Evolutionary conservation across 108 stramenopile genomes (phyloP).

Genomic region (Skeletonema potamos): DNA sequence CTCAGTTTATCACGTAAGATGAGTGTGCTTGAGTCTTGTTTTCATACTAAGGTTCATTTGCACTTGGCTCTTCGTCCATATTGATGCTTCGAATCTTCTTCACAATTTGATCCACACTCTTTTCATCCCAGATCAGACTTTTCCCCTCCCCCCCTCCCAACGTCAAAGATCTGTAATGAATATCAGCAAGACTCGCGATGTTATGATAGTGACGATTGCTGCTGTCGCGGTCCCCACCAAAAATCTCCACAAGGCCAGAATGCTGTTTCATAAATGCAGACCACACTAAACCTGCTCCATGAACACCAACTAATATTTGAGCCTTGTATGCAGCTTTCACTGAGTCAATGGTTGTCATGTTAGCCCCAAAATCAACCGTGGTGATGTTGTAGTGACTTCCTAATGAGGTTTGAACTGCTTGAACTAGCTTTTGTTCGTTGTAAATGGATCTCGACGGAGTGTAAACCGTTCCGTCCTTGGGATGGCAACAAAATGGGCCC

Average conservation of each 20-base stretch:
- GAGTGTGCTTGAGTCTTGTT: too few species aligned
- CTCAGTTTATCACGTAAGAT: too few species aligned
- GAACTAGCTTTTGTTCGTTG: neutral
- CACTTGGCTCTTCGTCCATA: neutral
- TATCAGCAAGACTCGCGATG: constrained; percentile 24
- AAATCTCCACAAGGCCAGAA: constrained; percentile 18
- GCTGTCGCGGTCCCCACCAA: constrained; percentile 9
- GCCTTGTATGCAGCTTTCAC: constrained; percentile 5
- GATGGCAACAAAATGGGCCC: constrained; percentile 11
- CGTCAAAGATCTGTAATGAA: constrained; percentile 13
- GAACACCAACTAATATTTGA: constrained; percentile 16
- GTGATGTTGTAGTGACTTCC: constrained; percentile 11
- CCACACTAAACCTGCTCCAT: constrained; percentile 25
- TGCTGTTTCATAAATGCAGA: constrained; percentile 9
- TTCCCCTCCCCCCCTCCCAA: neutral
- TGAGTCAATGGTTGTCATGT: constrained; percentile 1
- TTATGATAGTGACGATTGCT: constrained; percentile 21
- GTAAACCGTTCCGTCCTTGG: constrained; percentile 1
- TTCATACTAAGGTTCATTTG: neutral
- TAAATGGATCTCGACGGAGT: neutral
- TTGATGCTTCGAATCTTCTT: constrained; percentile 15
- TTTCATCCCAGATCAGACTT: constrained; percentile 6
- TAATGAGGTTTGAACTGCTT: neutral
- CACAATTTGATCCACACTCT: constrained; percentile 12
- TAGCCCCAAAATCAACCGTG: constrained; percentile 10